Percentiles rank a stretch among this genome's conserved stretches.
phyloP scores from a whole-genome alignment of 352 stramenopile genomes.

The Blastocystis sp. region DNA sequence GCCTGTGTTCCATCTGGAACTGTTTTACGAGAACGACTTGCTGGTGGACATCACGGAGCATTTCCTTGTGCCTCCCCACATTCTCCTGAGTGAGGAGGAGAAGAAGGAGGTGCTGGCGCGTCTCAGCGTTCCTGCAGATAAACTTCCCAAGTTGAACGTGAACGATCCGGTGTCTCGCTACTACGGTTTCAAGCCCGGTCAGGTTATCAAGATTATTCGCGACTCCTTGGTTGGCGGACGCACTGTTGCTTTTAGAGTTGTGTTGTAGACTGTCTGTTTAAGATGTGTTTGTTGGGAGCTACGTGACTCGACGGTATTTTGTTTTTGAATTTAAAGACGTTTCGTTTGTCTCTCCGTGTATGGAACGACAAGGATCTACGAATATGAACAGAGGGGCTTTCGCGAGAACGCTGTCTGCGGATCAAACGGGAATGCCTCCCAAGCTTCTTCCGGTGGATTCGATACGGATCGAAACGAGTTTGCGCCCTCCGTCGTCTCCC shows the following conservation, averaged over 20 bases:
- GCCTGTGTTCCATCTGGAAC: slow-evolving; percentile 55
- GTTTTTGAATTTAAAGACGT: slow-evolving; percentile 10
- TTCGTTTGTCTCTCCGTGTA: no score
- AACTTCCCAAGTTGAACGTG: slow-evolving; percentile 37
- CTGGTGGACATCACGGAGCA: slow-evolving; percentile 59
- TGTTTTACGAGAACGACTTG: slow-evolving; percentile 56
- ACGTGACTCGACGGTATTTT: not conserved
- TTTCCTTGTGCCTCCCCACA: slow-evolving; percentile 57
- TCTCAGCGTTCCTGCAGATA: slow-evolving; percentile 41
- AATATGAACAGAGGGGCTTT: no score
- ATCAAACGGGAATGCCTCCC: no score
- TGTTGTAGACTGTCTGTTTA: slow-evolving; percentile 41
- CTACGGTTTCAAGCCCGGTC: slow-evolving; percentile 54
- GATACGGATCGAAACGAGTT: not conserved
- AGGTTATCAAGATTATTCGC: slow-evolving; percentile 57
- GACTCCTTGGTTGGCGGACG: slow-evolving; percentile 23
- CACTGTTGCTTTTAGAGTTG: slow-evolving; percentile 57
- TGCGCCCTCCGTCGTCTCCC: not conserved
- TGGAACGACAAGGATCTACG: no score
- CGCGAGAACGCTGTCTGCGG: no score
- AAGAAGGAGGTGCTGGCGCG: slow-evolving; percentile 55
- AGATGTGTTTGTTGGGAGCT: not conserved
- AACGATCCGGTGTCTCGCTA: slow-evolving; percentile 52
- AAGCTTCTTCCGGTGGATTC: no score
- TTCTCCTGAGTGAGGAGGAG: slow-evolving; percentile 51